A percentile compares a stretch with the other conserved stretches of the same genome.
phyloP scores from a whole-genome alignment of 139 green algal species.

The Microglena sp. region DNA sequence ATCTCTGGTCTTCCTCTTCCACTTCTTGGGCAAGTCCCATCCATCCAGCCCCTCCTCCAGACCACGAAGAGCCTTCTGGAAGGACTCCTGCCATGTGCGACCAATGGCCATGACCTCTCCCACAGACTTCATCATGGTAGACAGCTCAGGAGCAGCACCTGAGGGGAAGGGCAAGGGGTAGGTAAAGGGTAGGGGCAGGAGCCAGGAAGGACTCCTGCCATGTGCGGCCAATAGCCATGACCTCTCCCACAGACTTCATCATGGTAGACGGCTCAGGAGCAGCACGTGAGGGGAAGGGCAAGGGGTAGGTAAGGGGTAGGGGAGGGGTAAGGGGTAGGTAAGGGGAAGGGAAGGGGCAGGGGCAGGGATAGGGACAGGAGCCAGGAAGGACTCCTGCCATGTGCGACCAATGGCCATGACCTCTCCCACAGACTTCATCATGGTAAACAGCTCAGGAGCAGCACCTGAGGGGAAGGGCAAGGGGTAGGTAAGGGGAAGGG shows the following conservation, averaged over 20 bases:
- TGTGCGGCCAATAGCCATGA: no score
- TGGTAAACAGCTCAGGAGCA: slow-evolving; percentile 81
- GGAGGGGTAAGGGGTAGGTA: no score
- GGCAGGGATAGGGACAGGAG: no score
- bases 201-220: no score
- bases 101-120: slow-evolving; percentile 83
- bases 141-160: slow-evolving; percentile 77
- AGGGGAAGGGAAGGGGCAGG: no score
- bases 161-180: no score
- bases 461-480: no score
- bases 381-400: slow-evolving; percentile 39
- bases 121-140: slow-evolving; percentile 89
- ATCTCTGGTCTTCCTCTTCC: slow-evolving; percentile 58
- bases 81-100: slow-evolving; percentile 87
- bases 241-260: slow-evolving; percentile 92
- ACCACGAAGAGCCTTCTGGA: slow-evolving; percentile 94
- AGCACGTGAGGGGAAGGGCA: no score
- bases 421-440: slow-evolving; percentile 94
- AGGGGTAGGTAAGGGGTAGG: no score
- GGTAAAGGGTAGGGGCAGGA: no score
- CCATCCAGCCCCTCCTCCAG: slow-evolving; percentile 76
- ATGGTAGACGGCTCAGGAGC: slow-evolving; percentile 80
- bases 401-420: slow-evolving; percentile 77
- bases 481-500: no score
- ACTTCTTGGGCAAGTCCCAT: slow-evolving; percentile 69